Evolutionary conservation across 2,329 filamentous ascomycete genomes (phyloP), one percentile per base, ranked within the genome.

Genomic region (Colletotrichum spinosum): DNA sequence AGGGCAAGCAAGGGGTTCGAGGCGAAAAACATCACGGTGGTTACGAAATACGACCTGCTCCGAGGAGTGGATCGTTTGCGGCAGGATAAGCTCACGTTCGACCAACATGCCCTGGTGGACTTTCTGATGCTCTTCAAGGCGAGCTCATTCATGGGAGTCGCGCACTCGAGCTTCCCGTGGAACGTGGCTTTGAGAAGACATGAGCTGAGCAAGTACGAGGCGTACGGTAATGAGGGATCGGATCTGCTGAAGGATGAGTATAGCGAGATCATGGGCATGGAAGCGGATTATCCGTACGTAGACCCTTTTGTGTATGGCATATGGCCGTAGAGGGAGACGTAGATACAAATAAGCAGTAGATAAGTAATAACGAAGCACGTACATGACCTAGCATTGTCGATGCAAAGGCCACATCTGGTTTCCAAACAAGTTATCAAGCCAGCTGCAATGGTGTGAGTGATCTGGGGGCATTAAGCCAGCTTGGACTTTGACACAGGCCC

Each of bases 101-200:
- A 76, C 52, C 74, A 77, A 69, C 75, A 75, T 64, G 75, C 70
- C 2, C 68, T 76, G 53, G 70, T 76, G 6, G 75, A 77, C 65
- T 76, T 76, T 15, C 39, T 75, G 45, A 69, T 76, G 50, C 70
- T 77, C 68, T 75, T 75, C 67, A 73, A 71, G 63, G 70, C 74
- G 44, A 75, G 72, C 58, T 69, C 69, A 0, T 77, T 77, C 39
- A 75, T 76, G 73, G 75, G 75, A 12, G 74, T 76, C 2, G 73
- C 73, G 10, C 71, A 72, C 57, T 75, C 74, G 1, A 76, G 74
- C 49, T 76, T 76, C 48, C 72, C 74, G 6, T 77, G 75, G 75
- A 76, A 69, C 6, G 69, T 77, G 11, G 74, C 74, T 2, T 65
- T 76, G 55, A 72, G 74, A 38, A 70, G 75, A 44, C 75, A 76